Evolutionary conservation across 768 basidiomycete genomes (phyloP).

Genomic region (Rhodotorula paludigena): DNA sequence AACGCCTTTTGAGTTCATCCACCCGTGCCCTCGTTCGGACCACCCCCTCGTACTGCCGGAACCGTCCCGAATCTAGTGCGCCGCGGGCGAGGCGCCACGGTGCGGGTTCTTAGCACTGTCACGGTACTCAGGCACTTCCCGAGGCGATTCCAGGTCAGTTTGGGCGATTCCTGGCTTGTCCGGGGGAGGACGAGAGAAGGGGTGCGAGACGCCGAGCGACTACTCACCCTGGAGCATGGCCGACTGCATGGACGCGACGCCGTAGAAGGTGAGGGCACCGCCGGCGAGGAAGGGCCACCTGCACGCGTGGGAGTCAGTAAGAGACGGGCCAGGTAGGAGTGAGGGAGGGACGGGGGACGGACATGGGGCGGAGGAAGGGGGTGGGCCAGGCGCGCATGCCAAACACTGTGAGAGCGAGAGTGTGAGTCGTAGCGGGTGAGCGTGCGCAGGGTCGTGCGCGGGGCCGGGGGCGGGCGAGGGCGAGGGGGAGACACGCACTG

Average conservation of each 20-base stretch:
- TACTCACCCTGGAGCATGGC: constrained; percentile 36
- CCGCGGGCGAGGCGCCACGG: not conserved
- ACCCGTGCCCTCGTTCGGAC: too few relatives aligned
- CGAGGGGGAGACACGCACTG: not conserved
- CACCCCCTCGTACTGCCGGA: too few relatives aligned
- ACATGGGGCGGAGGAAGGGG: constrained; percentile 41
- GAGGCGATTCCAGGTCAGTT: too few relatives aligned
- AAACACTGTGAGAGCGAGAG: constrained; percentile 15
- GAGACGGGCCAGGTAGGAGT: not conserved
- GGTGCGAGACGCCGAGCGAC: not conserved
- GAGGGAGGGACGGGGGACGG: not conserved
- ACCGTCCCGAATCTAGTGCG: too few relatives aligned
- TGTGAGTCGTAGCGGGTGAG: too few relatives aligned
- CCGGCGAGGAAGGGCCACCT: constrained; percentile 43
- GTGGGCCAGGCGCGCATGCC: constrained; percentile 40
- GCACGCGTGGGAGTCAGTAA: not conserved
- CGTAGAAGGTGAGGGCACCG: constrained; percentile 41
- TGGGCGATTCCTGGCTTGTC: not conserved
- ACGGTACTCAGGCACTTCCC: constrained; percentile 2
- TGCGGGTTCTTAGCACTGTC: constrained; percentile 29
- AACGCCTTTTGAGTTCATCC: too few relatives aligned
- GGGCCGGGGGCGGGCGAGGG: not conserved
- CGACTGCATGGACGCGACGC: constrained; percentile 33
- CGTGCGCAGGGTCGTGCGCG: not conserved
- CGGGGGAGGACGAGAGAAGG: not conserved